Base-by-base conservation (phyloP, 306 rosid species). In the Sophora flavescens region DNA sequence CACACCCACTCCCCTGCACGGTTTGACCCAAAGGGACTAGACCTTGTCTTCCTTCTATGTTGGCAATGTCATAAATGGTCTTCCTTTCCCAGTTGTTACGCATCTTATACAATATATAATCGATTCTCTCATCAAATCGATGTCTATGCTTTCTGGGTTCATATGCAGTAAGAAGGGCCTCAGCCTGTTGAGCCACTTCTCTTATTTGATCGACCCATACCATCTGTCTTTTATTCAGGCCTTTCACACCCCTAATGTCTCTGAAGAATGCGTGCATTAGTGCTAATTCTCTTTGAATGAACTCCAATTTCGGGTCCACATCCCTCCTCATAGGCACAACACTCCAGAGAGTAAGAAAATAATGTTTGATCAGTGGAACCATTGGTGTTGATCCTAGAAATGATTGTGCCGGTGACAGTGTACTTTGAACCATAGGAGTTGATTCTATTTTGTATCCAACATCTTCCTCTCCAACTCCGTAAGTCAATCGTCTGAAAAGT, bases 201-300 rank as follows among this genome's bases (percentile, higher is more conserved):
- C 6, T n/a, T 32, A 81, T 12, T 65, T 85, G 79, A 33, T 39
- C 7, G 32, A 65, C 16, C 82, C 84, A 78, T 11, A 58, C 68
- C 17, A 6, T 8, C 72, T 77, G 78, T 32, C 63, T 76, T 26
- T 71, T 22, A n/a, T 50, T 69, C 10, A 74, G 36, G 13, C 69
- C 42, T 50, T 79, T 68, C 0, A 30, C 45, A 32, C 41, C 16
- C 48, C 14, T 14, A 26, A 41, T 38, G 4, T 81, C 80, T 1
- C 5, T 14, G 4, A 68, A 6, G 14, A 81, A 42, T 0, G 38
- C 81, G 52, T 2, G 0, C 60, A 75, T 68, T 18, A 61, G 36
- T 17, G 1, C 48, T 41, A 68, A 60, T 3, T 75, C 11, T 36
- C 52, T 58, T 59, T 11, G 4, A 1, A 33, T 10, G 6, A 48